Base-by-base conservation (phyloP, 1,284 basidiomycete genomes). In the Anthracocystis walkeri region DNA sequence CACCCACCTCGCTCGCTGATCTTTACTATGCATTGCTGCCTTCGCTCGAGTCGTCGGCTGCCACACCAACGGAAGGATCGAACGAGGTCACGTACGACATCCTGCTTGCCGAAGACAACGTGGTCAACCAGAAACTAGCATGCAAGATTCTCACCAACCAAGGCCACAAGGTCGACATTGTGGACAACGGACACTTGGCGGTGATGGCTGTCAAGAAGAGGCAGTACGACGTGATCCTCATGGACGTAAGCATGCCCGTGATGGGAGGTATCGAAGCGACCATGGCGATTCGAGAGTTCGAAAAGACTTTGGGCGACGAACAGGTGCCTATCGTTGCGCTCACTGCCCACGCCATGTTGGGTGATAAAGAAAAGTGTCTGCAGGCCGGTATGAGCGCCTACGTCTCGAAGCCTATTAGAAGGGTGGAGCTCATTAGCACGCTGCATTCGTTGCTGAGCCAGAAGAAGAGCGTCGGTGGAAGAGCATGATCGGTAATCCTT, bases 131-230 rank as follows among this genome's bases (percentile, higher is more conserved):
- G 88, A 94, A 95, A 85, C 87, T 99, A 7, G 97, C 97, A 0
- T 92, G 97, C 78, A 97, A 97, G 89, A 94, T 99, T 76, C 88
- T 99, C 38, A 95, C 98, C 87, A 96, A 95, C 84, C 95, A 95
- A 58, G 96, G 96, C 0, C 97, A 99, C 86, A 90, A 91, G 45
- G 94, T 97, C 35, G 94, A 97, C 87, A 95, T 99, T 65, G 97
- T 96, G 18, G 95, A 98, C 88, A 99, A 99, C 82, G 97, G 97
- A 10, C 92, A 92, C 80, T 88, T 95, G 65, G 94, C 94, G 0
- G 90, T 96, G 16, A 92, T 95, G 84, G 92, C 92, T 54, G 94
- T 94, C 87, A 94, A 94, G 87, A 88, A 89, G 60, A 87, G 93
- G 42, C 89, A 91, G 20, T 89, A 90, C 64, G 90, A 91, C 78